Evolutionary conservation across 306 rosid genomes (phyloP), one percentile per base, ranked within the genome.

Genomic region (Trifolium subterraneum): DNA sequence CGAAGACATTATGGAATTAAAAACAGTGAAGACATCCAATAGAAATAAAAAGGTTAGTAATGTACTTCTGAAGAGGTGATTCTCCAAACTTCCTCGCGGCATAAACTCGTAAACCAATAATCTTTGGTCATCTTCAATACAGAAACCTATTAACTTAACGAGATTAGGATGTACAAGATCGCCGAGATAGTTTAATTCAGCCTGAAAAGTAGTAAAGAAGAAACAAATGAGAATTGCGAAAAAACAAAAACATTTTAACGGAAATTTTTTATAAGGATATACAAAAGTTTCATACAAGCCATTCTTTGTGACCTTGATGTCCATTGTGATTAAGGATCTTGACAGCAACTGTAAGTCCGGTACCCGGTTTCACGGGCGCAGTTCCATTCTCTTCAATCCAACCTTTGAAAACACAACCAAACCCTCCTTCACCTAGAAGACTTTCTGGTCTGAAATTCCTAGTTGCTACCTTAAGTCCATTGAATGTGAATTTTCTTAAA

Each of bases 1-100:
- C 39, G 68, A 18, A 14, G 56, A 18, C 47, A 41, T 27, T 27
- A 55, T 29, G 36, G 33, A 75, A 42, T 48, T 41, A 62, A 67
- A 72, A 11, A 18, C 10, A 59, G 31, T 5, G 45, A 56, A 72
- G 58, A 58, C 51, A 70, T 67, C 71, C 73, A 73, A 63, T 18
- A 72, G 63, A 71, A 77, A 77, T 31, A 86, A 62, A 73, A 61
- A 64, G 83, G 72, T 68, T 41, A 68, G 88, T 79, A 77, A 68
- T 58, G 59, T 90, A 94, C 99, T 92, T 87, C 99, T 90, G 64
- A 94, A 94, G 76, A 94, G 99, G 81, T 94, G 99, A 82, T 92
- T 92, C 86, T 94, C 99, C 89, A 94, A 86, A 82, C 99, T 94
- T 82, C 99, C 99, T 54, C 99, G 92, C 22, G 92, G 99, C 95